phyloP scores from a whole-genome alignment of 306 rosid genomes.

The Pyrus pyrifolia region DNA sequence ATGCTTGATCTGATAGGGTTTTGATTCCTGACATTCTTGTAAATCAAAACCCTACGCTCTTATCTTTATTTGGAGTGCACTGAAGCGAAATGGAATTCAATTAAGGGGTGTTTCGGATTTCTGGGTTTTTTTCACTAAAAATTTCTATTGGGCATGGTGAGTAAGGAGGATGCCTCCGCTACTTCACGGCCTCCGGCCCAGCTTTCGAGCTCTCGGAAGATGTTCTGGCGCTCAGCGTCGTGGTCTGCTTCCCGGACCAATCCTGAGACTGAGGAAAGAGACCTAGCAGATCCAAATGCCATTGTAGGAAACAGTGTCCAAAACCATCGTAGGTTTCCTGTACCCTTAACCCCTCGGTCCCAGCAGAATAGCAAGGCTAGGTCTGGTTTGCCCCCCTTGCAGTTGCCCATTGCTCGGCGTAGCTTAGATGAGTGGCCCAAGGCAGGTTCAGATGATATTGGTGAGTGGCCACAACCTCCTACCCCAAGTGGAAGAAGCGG shows the following conservation, averaged over 20 bases:
- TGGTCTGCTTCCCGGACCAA: conserved; percentile 80
- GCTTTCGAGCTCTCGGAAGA: conserved; percentile 45
- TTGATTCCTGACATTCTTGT: conserved; percentile 25
- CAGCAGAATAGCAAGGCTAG: conserved; percentile 85
- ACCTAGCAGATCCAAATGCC: conserved; percentile 49
- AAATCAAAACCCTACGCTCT: conserved; percentile 13
- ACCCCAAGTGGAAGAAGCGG: conserved; percentile 78
- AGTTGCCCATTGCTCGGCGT: conserved; percentile 81
- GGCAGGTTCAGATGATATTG: conserved; percentile 89
- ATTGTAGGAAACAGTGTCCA: conserved; percentile 29
- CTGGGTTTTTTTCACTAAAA: conserved; percentile 9
- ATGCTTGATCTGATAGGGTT: conserved; percentile 36
- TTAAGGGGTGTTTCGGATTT: conserved; percentile 19
- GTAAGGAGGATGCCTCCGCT: conserved; percentile 55
- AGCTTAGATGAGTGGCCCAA: conserved; percentile 99
- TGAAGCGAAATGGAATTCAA: conserved; percentile 9
- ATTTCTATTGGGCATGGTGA: conserved; percentile 63
- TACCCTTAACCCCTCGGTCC: conserved; percentile 82
- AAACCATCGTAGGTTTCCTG: conserved; percentile 55
- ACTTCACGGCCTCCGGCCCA: conserved; percentile 42
- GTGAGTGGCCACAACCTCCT: conserved; percentile 96
- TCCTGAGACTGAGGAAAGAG: conserved; percentile 38
- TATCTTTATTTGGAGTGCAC: conserved; percentile 7
- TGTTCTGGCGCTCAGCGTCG: conserved; percentile 87
- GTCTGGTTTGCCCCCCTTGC: conserved; percentile 82